Conservation (phyloP, 331 rosid species). For the Spiraea crenata region DNA sequence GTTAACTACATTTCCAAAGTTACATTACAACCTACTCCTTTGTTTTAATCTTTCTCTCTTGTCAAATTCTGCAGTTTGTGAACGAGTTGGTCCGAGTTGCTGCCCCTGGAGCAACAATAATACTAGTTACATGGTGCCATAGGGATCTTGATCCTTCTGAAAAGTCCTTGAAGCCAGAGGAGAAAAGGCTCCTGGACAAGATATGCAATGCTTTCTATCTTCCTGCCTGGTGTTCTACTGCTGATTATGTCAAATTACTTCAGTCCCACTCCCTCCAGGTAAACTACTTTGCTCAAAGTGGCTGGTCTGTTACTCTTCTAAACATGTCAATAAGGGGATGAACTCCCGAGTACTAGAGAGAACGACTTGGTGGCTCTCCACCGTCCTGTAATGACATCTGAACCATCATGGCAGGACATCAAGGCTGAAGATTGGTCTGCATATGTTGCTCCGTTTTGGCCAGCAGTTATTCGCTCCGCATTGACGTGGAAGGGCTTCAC, state of each 20-base stretch:
- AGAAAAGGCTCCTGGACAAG: constrained; percentile 60
- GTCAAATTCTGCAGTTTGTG: constrained; percentile 53
- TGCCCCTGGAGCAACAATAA: constrained; percentile 80
- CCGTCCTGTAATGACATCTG: background rate
- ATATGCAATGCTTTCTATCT: constrained; percentile 75
- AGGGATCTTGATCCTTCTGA: constrained; percentile 74
- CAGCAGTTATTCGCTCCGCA: constrained; percentile 86
- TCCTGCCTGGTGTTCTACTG: constrained; percentile 91
- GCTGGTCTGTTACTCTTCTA: background rate
- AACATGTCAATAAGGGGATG: background rate
- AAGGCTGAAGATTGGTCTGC: constrained; percentile 84
- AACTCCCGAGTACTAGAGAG: background rate
- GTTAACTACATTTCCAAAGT: no score
- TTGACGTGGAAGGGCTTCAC: constrained; percentile 78
- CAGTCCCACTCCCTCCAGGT: constrained; percentile 63
- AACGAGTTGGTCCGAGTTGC: constrained; percentile 83
- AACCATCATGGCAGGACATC: constrained; percentile 52
- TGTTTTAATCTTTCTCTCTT: background rate
- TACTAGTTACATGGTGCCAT: constrained; percentile 94
- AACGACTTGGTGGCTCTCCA: background rate
- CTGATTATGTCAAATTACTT: constrained; percentile 67
- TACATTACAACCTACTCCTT: background rate
- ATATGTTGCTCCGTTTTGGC: constrained; percentile 92
- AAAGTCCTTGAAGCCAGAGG: constrained; percentile 59
- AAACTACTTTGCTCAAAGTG: background rate